Base-by-base conservation (phyloP, 768 basidiomycete genomes). In the Russula vinacea region DNA sequence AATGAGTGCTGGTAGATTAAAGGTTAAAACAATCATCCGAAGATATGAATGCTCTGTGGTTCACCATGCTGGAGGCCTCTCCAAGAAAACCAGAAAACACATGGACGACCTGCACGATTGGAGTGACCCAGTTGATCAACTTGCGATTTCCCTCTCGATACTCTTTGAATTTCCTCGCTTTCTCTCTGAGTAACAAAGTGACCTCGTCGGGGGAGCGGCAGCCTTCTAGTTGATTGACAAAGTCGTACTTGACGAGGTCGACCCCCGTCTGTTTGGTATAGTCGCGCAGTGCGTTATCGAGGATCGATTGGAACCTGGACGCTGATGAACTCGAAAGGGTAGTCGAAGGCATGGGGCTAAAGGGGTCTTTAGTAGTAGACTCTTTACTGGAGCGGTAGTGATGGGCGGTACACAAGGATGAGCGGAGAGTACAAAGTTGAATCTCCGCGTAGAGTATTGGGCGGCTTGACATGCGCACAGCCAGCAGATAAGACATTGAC, bases 261-360 rank as follows among this genome's bases (percentile, higher is more conserved):
- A 61, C 29, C 5, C 55, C 55, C 3, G 64, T 65, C n/a, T 65
- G 44, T 42, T 61, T 45, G 1, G 40, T 42, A 16, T 61, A 65
- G 5, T 50, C 47, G 6, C 33, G 7, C 24, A 65, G 37, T 7
- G 58, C 58, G 3, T 16, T 33, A 22, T 42, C 26, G 26, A 57
- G 14, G 10, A 65, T 60, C 5, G 5, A 8, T 35, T 13, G 47
- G n/a, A 60, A 60, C 39, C 33, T 54, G 8, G 53, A 50, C 33
- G 13, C 35, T 0, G 35, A 2, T 1, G 40, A 26, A 7, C 32
- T 22, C 22, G 55, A 19, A n/a, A 14, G n/a, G 22, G 5, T 56
- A 5, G 17, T 40, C 19, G 29, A 40, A 19, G 35, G 14, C 60
- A 61, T 45, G 22, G 42, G n/a, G 22, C n/a, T 0, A 24, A 16